phyloP scores from a whole-genome alignment of 2,329 filamentous ascomycete genomes.

The Coniochaeta hoffmannii region DNA sequence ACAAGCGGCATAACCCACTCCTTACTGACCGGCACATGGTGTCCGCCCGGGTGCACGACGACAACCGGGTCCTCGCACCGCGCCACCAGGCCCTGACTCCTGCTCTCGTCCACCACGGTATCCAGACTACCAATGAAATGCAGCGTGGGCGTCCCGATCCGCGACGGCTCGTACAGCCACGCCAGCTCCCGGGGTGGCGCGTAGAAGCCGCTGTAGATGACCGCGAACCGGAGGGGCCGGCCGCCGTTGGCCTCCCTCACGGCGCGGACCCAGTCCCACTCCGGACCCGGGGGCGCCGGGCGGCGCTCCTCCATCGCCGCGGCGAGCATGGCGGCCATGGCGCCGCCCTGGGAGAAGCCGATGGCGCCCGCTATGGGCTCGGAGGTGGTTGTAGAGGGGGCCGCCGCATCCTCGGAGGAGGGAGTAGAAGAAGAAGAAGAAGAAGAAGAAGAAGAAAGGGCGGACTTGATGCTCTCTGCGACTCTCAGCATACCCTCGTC shows the following conservation, averaged over 20 bases:
- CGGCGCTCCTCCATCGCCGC: constrained; percentile 55
- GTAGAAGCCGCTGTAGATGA: constrained; percentile 72
- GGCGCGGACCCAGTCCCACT: constrained; percentile 32
- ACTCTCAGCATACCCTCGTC: constrained; percentile 60
- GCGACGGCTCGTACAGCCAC: constrained; percentile 69
- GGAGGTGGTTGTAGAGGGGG: background rate
- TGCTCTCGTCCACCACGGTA: constrained; percentile 75
- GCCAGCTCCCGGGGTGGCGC: constrained; percentile 53
- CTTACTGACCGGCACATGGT: constrained; percentile 79
- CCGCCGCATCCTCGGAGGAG: background rate
- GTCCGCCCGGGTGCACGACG: constrained; percentile 75
- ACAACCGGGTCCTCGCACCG: constrained; percentile 49
- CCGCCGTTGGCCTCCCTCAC: constrained; percentile 42
- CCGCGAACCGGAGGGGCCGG: constrained; percentile 55
- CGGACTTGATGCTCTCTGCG: constrained; percentile 54
- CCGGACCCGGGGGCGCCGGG: constrained; percentile 27
- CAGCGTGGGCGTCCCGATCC: constrained; percentile 67
- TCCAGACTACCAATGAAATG: constrained; percentile 81
- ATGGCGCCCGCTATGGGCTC: constrained; percentile 56
- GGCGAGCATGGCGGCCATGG: constrained; percentile 64
- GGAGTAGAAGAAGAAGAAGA: background rate
- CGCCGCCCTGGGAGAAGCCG: constrained; percentile 77
- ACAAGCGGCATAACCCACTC: constrained; percentile 70
- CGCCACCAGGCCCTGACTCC: constrained; percentile 61
- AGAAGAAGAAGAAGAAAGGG: too few relatives aligned